Evolutionary conservation across 2,329 filamentous ascomycete species (phyloP), one percentile per base, ranked within the genome.

Genomic region (Mycosphaerelloides madeirae): DNA sequence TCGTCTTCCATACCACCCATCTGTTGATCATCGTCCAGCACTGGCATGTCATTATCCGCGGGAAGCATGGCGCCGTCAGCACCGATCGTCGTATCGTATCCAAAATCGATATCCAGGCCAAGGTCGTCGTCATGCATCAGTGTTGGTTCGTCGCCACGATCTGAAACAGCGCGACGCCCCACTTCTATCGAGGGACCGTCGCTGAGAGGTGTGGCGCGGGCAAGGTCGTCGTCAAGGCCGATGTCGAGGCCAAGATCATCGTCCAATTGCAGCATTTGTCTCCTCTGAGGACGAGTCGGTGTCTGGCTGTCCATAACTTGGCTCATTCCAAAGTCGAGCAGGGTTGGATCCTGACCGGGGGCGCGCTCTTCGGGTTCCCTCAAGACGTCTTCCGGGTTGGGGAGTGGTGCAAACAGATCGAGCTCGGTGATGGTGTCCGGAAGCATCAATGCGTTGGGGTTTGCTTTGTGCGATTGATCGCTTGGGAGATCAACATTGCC

Each of bases 401-500:
- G 89, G 52, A 93, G 67, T 3, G 73, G 71, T 12, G 70, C 86
- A 25, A 95, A 87, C 18, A 95, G 77, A 63, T 98, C 93, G 49
- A 93, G 86, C 51, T 94, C 89, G 9, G 93, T 97, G 55, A 98
- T 85, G 42, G 85, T 84, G 71, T 98, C 93, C 6, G 90, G 89
- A 43, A 98, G 78, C 60, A 91, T 86, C 52, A 97, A 79, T 20
- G 88, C 84, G 64, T 90, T 87, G 38, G 90, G 85, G 58, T 89
- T 89, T 22, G 87, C 85, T 52, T 86, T 77, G 59, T 87, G 84
- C 13, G 91, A 69, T 43, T 74, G 76, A 60, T 85, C 87, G 39
- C 82, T 78, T n/a, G 90, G 87, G 58, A 97, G 79, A 68, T 98
- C 93, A 64, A 97, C 94, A 69, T 96, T 96, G 54, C 91, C 91